Evolutionary conservation across 257 asterid genomes (phyloP), one percentile per base, ranked within the genome.

Genomic region (Nicotiana tomentosiformis): DNA sequence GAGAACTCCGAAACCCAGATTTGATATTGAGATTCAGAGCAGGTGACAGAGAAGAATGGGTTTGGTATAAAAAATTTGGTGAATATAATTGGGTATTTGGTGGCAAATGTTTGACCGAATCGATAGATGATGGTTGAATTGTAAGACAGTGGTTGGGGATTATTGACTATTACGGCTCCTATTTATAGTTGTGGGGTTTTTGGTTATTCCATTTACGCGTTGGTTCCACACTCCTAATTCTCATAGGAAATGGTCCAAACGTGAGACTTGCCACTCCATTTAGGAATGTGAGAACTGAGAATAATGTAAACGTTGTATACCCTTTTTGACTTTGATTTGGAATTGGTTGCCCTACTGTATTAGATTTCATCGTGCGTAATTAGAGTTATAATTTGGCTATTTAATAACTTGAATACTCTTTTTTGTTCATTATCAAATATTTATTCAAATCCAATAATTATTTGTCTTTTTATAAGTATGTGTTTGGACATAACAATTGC

Each of bases 1-100:
- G 78, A 64, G 67, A 14, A 58, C 85, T 85, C 84, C 74, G 20
- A 72, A 72, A 12, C 78, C 14, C 39, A 72, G 79, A 72, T 46
- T 80, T 61, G 60, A 32, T 20, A 10, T 35, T 5, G 57, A 79
- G 61, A 60, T 80, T 64, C 9, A 29, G 77, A 67, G 49, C 62
- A 74, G 80, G 58, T 64, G 77, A 80, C 32, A 64, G 77, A 76
- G 78, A 79, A 80, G 43, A 14, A 39, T 23, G 23, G 83, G 83
- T 43, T 43, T 61, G 82, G 76, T 17, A 53, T n/a, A 53, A 39
- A 5, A 5, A 2, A 57, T 1, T 16, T 17, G 17, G 18, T 57
- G 4, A 57, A 17, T 57, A 18, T 43, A 7, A 16, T 57, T 57
- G 64, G 64, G 23, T 57, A 17, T 5, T 57, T 2, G 64, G 64